Percentiles rank a stretch among this genome's conserved stretches.
Evolutionary conservation across 805 yeast genomes (phyloP).

Genomic region (Metahyphopichia silvanorum): DNA sequence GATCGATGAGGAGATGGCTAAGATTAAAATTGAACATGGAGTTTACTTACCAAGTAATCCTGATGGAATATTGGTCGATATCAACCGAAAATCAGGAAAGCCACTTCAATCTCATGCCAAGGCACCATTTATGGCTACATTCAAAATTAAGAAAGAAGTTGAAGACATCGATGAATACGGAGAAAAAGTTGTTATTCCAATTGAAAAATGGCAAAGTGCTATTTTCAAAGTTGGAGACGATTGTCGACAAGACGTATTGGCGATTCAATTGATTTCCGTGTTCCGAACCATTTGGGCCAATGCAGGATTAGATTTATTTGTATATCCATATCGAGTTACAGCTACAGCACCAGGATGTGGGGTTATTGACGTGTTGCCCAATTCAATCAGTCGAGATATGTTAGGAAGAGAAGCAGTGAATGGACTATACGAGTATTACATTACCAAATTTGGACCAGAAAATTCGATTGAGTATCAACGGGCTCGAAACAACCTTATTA

Average conservation of each 20-base stretch:
- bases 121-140: constrained; percentile 97
- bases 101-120: constrained; percentile 98
- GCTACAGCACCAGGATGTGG: constrained; percentile 99
- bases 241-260: constrained; percentile 95
- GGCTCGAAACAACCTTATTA: constrained; percentile 89
- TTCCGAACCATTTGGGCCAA: constrained; percentile 88
- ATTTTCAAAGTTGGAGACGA: constrained; percentile 99
- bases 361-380: constrained; percentile 95
- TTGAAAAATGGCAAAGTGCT: constrained; percentile 87
- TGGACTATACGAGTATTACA: constrained; percentile 89
- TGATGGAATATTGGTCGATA: constrained; percentile 89
- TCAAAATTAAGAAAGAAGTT: constrained; percentile 68
- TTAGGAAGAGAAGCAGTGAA: constrained; percentile 98
- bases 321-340: constrained; percentile 91
- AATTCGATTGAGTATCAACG: constrained; percentile 82
- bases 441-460: constrained; percentile 93
- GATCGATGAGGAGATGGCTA: constrained; percentile 93
- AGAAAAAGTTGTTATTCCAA: constrained; percentile 26
- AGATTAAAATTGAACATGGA: constrained; percentile 67
- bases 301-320: constrained; percentile 85
- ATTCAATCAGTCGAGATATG: constrained; percentile 95
- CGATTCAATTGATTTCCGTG: constrained; percentile 85
- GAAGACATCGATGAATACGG: constrained; percentile 41
- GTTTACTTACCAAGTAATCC: constrained; percentile 96
- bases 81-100: constrained; percentile 85